These are phyloP conservation scores for Penicillium cinerascens DNA, from an alignment of 495 filamentous ascomycete genomes.

Conservation along the genomic window DNA sequence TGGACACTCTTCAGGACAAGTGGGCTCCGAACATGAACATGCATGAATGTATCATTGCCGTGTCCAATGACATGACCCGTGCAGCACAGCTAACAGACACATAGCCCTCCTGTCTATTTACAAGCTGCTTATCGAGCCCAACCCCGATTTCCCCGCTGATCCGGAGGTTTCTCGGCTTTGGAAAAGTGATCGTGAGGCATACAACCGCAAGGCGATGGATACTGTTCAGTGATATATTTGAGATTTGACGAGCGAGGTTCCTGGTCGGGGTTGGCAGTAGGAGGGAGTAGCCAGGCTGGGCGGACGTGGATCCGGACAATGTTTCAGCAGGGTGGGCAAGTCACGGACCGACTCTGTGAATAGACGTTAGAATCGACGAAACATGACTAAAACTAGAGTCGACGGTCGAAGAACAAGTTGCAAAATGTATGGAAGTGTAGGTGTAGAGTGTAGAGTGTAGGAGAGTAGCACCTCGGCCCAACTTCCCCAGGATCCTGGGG, in stretches of 20 bases:
- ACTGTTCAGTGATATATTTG: neutral
- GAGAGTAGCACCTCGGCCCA: slow-evolving; percentile 17
- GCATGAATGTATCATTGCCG: neutral
- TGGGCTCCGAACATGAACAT: neutral
- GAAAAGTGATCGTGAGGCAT: neutral
- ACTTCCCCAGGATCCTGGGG: slow-evolving; percentile 26
- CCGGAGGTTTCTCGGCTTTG: neutral
- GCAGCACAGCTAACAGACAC: neutral
- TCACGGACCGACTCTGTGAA: too few species aligned
- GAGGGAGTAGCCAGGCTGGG: too few species aligned
- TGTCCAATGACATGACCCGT: neutral
- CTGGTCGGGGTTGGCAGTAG: too few species aligned
- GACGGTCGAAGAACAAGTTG: too few species aligned
- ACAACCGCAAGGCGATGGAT: neutral
- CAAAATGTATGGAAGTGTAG: too few species aligned
- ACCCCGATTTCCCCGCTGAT: neutral
- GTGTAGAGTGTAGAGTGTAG: neutral
- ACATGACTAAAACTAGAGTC: too few species aligned
- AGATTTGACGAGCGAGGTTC: neutral
- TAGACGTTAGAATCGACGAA: too few species aligned
- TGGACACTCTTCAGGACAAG: neutral
- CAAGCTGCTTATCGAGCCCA: neutral
- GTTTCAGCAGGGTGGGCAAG: too few species aligned
- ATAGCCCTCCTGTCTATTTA: neutral
- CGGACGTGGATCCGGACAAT: too few species aligned